Evolutionary conservation across 805 yeast species (phyloP), one percentile per base, ranked within the genome.

Genomic region (Candida nonsorbophila): DNA sequence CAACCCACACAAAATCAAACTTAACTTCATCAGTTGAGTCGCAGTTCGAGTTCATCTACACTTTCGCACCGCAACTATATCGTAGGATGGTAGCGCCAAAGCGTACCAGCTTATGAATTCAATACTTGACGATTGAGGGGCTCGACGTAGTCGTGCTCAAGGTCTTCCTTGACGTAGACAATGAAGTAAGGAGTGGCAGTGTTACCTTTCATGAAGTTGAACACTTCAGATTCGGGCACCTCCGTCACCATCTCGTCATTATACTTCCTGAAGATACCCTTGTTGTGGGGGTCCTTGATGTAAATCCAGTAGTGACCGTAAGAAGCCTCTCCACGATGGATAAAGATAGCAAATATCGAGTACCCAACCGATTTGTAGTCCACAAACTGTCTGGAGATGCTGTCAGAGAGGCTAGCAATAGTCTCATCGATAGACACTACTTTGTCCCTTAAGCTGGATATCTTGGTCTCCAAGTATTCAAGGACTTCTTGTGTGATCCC

Each of bases 251-350:
- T 69, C 46, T 92, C 97, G 59, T 92, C 98, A 49, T 92, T 92
- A 55, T 92, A 92, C 61, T 86, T 88, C 37, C 96, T 67, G 74
- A 77, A 92, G 13, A 83, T 59, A 16, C 73, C 69, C 12, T 69
- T 66, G 35, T 69, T 66, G 38, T 69, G 69, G 3, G 77, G 74
- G 54, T 92, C 97, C 35, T 74, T 76, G 38, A 92, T 88, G 51
- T 90, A 92, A 11, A 90, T 74, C 97, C 97, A 92, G 55, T 92
- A 92, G 55, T 92, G 98, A 2, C 98, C 98, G 49, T 84, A 90
- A 29, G 86, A 79, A 1, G 96, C 97, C 46, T 87, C 94, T 5
- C 98, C 98, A 28, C 96, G 67, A 53, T 92, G 98, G 27, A 92
- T 86, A 49, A 92, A 92, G 5, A 90, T 79, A 0, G 97, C 94